Percentiles rank a stretch among this genome's conserved stretches.
phyloP scores from a whole-genome alignment of 1,284 basidiomycete species.

The Tilletiaria anomala region DNA sequence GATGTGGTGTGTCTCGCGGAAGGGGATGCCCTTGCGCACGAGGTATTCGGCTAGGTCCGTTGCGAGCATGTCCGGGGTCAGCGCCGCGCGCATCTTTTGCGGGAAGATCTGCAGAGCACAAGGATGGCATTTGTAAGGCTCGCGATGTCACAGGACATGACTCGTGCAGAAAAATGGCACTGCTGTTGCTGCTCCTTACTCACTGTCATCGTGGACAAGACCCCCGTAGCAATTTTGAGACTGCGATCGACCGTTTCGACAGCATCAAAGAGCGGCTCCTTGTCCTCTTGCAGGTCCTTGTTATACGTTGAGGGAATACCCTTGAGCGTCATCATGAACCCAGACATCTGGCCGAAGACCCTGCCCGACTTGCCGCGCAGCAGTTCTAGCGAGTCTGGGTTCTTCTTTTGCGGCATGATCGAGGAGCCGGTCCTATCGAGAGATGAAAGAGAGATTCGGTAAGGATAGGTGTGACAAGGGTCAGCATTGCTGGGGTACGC shows the following conservation, averaged over 20 bases:
- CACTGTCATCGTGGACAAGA: slow-evolving; percentile 60
- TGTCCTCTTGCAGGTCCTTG: slow-evolving; percentile 97
- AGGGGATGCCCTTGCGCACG: slow-evolving; percentile 86
- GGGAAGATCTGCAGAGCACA: slow-evolving; percentile 55
- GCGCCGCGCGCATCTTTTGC: slow-evolving; percentile 71
- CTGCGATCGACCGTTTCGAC: slow-evolving; percentile 82
- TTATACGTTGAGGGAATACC: slow-evolving; percentile 97
- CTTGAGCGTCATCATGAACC: slow-evolving; percentile 94
- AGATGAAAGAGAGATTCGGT: slow-evolving; percentile 1
- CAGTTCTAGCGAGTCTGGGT: slow-evolving; percentile 88
- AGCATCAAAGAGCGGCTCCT: slow-evolving; percentile 88
- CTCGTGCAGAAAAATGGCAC: neutral
- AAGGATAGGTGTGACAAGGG: no score
- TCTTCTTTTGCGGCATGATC: slow-evolving; percentile 99
- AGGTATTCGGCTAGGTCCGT: slow-evolving; percentile 96
- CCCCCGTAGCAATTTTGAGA: slow-evolving; percentile 83
- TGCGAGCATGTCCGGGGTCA: slow-evolving; percentile 93
- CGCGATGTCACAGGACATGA: neutral
- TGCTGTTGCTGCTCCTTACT: neutral
- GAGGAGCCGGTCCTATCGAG: slow-evolving; percentile 74
- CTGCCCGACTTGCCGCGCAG: slow-evolving; percentile 88
- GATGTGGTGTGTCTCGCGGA: slow-evolving; percentile 96
- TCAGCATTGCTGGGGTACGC: no score
- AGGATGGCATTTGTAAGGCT: neutral
- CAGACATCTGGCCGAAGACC: slow-evolving; percentile 91